A percentile compares a stretch with the other conserved stretches of the same genome.
Evolutionary conservation across 345 rosid species (phyloP).

Genomic region (Turritis glabra): DNA sequence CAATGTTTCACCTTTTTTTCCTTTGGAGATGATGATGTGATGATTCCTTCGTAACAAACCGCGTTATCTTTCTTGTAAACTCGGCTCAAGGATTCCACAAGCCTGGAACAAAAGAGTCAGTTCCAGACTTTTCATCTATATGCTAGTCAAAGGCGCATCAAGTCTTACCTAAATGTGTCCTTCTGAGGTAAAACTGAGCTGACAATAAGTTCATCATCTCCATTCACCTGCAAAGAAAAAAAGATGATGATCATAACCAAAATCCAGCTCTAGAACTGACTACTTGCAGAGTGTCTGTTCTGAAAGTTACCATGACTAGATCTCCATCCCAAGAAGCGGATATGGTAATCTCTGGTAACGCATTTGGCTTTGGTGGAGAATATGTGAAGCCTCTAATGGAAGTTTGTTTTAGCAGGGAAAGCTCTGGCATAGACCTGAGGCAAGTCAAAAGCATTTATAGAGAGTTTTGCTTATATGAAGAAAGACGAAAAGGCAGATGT

Average conservation of each 20-base stretch:
- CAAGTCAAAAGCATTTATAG: background rate
- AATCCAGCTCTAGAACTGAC: background rate
- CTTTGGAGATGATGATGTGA: slow-evolving; percentile 43
- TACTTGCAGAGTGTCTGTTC: no score
- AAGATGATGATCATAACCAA: background rate
- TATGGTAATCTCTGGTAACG: slow-evolving; percentile 50
- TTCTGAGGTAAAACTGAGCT: slow-evolving; percentile 61
- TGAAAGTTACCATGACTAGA: slow-evolving; percentile 77
- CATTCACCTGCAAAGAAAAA: slow-evolving; percentile 58
- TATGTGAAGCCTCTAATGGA: slow-evolving; percentile 62
- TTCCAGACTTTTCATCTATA: background rate
- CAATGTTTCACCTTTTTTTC: slow-evolving; percentile 69
- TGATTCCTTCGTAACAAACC: slow-evolving; percentile 43
- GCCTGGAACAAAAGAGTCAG: slow-evolving; percentile 43
- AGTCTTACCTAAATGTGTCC: slow-evolving; percentile 55
- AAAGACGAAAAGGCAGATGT: background rate
- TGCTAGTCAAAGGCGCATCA: background rate
- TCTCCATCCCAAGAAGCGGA: slow-evolving; percentile 76
- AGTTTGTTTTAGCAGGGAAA: slow-evolving; percentile 63
- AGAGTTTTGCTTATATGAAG: background rate
- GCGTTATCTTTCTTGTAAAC: slow-evolving; percentile 55
- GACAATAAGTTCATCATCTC: slow-evolving; percentile 66
- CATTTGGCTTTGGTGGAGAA: slow-evolving; percentile 50
- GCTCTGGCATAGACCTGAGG: slow-evolving; percentile 76
- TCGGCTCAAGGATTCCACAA: slow-evolving; percentile 51